These are phyloP conservation scores for Periconia digitata DNA, from an alignment of 2,329 filamentous ascomycete genomes.

Conservation along the genomic window DNA sequence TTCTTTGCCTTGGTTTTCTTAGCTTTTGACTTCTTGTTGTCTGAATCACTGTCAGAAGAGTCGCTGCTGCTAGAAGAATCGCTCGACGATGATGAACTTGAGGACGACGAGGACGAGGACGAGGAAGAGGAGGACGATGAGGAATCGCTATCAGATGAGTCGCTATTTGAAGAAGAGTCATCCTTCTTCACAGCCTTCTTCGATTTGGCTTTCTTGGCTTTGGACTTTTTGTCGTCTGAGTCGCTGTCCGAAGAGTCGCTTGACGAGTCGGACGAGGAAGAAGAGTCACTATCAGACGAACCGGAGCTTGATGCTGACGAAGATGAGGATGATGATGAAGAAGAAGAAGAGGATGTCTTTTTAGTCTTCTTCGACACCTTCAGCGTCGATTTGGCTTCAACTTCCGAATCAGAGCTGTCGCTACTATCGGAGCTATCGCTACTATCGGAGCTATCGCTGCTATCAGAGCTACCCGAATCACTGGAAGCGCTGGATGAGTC, in stretches of 20 bases:
- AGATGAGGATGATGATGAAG: conserved; percentile 20
- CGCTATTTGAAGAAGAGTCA: not conserved
- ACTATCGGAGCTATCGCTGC: conserved; percentile 26
- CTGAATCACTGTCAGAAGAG: conserved; percentile 29
- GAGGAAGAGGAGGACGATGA: conserved; percentile 7
- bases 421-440: conserved; percentile 28
- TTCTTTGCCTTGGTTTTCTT: conserved; percentile 19
- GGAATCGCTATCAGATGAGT: not conserved
- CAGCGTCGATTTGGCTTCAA: conserved; percentile 15
- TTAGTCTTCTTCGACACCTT: conserved; percentile 10
- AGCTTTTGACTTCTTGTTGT: conserved; percentile 14
- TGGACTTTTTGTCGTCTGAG: not conserved
- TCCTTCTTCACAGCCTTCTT: conserved; percentile 23
- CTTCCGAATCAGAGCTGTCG: conserved; percentile 30
- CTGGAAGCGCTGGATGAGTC: conserved; percentile 29
- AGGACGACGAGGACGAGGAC: conserved; percentile 33
- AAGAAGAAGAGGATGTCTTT: conserved; percentile 6
- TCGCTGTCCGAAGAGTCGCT: not conserved
- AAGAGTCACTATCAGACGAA: conserved; percentile 27
- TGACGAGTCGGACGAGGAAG: conserved; percentile 15
- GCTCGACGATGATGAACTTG: conserved; percentile 30
- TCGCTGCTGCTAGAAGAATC: conserved; percentile 16
- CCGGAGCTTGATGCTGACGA: conserved; percentile 36
- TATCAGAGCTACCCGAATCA: conserved; percentile 27
- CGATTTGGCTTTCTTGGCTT: conserved; percentile 12